phyloP scores from a whole-genome alignment of 148 eudicot species.

The Diospyros kaki region DNA sequence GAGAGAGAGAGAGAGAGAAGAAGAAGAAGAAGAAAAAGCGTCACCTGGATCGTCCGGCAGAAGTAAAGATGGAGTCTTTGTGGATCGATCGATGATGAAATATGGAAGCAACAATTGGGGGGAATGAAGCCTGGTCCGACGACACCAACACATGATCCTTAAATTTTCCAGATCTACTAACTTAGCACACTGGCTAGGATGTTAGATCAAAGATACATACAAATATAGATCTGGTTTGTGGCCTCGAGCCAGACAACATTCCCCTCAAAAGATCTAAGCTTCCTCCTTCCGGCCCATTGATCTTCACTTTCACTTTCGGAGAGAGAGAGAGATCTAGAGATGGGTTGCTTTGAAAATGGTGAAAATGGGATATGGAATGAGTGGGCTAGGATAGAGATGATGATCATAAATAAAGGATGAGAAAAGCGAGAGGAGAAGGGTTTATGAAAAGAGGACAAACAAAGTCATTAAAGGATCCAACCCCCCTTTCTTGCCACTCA shows the following conservation, averaged over 20 bases:
- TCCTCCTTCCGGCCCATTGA: not conserved
- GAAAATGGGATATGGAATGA: not conserved
- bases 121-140: slow-evolving; percentile 78
- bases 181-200: too few relatives aligned
- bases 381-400: not conserved
- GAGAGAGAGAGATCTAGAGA: not conserved
- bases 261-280: slow-evolving; percentile 35
- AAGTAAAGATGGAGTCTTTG: too few relatives aligned
- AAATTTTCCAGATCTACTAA: too few relatives aligned
- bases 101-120: slow-evolving; percentile 39
- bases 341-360: not conserved
- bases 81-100: not conserved
- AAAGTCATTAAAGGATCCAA: not conserved
- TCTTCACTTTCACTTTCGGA: not conserved
- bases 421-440: not conserved
- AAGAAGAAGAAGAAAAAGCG: not conserved
- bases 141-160: slow-evolving; percentile 14
- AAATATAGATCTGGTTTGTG: slow-evolving; percentile 19
- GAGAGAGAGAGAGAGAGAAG: not conserved
- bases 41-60: not conserved
- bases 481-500: too few relatives aligned
- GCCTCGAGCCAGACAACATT: slow-evolving; percentile 54
- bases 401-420: slow-evolving; percentile 2
- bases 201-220: too few relatives aligned
- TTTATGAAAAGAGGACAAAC: not conserved